These are phyloP conservation scores for Vitis rupestris DNA, from an alignment of 164 flowering plant genomes.

Conservation along the genomic window DNA sequence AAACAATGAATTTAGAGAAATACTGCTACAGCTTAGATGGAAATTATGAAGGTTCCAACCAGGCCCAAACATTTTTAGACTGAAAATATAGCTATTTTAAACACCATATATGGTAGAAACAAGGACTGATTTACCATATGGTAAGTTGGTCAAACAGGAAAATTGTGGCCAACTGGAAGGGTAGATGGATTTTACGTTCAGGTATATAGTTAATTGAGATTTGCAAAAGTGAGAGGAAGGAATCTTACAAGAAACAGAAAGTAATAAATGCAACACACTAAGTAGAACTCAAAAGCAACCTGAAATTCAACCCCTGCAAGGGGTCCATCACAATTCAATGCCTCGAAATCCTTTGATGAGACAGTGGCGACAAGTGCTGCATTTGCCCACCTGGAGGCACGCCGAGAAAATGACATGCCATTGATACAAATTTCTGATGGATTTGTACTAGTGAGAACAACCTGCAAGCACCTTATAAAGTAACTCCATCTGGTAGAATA, in stretches of 20 bases:
- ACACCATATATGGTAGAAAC: neutral
- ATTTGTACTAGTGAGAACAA: conserved; percentile 92
- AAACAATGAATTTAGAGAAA: neutral
- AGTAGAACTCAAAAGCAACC: conserved; percentile 36
- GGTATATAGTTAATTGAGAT: too few species aligned
- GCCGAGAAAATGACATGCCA: conserved; percentile 98
- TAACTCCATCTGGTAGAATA: neutral
- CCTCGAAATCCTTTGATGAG: conserved; percentile 69
- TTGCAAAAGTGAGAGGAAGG: neutral
- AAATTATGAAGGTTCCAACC: neutral
- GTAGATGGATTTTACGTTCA: too few species aligned
- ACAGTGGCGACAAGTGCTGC: conserved; percentile 92
- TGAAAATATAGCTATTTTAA: neutral
- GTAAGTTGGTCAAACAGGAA: neutral
- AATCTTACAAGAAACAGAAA: neutral
- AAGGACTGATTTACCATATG: neutral
- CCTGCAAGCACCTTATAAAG: conserved; percentile 43
- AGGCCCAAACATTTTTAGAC: neutral
- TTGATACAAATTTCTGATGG: conserved; percentile 92
- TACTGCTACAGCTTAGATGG: neutral
- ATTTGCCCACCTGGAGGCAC: conserved; percentile 98
- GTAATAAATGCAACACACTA: neutral
- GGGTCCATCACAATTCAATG: conserved; percentile 62
- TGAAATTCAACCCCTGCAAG: conserved; percentile 94
- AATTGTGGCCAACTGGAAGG: neutral